Evolutionary conservation across 805 yeast species (phyloP), one percentile per base, ranked within the genome.

Genomic region (Candida ovalis): DNA sequence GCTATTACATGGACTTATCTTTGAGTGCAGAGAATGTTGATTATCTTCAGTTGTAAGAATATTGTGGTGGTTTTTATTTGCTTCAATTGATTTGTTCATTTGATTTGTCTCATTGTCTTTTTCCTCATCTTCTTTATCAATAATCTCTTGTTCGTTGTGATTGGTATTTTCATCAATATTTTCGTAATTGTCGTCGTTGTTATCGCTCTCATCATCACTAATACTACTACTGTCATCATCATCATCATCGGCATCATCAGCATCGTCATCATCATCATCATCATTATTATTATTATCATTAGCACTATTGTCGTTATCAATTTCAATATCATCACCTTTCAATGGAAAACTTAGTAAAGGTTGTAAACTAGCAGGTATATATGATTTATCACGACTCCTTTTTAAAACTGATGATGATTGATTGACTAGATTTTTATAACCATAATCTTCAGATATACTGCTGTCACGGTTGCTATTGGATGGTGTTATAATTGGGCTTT

Each of bases 281-380:
- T 35, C 45, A 7, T 4, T 21, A 37, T 24, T 37, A 25, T 44
- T 42, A 2, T 18, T 21, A 37, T 37, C 42, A n/a, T 37, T 27
- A 2, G n/a, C 37, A 21, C 7, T 17, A 5, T 27, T 10, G 7
- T 25, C 28, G 5, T 25, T 27, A 28, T 41, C 24, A n/a, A n/a
- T 30, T 9, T 23, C 40, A 22, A 22, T 38, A 32, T 48, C 44
- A 35, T 19, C 22, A 21, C 46, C 47, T 6, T 22, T 23, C 30
- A 47, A 48, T 44, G 49, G 58, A 44, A 44, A 50, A 40, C 33
- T 52, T 51, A 40, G 42, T 51, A 45, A 49, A 33, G 43, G 47
- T 38, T 24, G 43, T 35, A 46, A 37, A 24, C 43, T 45, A 12
- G 33, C 42, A 30, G 51, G 58, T 8, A 47, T 40, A 38, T 45